phyloP scores from a whole-genome alignment of 2,329 filamentous ascomycete genomes.

The Chaetomium globosum region DNA sequence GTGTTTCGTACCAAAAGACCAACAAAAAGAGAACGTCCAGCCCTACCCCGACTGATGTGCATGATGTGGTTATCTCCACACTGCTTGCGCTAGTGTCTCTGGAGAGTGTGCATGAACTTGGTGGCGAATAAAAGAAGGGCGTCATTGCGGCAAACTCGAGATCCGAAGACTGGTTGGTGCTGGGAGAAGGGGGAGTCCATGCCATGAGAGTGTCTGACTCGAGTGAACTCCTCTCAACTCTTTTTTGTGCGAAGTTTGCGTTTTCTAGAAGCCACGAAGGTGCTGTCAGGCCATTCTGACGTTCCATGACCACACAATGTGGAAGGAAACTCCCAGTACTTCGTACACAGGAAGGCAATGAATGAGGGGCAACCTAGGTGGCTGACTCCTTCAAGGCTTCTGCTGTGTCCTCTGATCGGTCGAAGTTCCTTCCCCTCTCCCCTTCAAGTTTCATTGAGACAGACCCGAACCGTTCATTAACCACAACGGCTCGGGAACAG shows the following conservation, averaged over 20 bases:
- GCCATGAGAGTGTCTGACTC: not conserved
- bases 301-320: not conserved
- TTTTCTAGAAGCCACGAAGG: constrained; percentile 7
- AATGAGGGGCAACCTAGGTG: not conserved
- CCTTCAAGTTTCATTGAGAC: not conserved
- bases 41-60: constrained; percentile 8
- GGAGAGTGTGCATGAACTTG: constrained; percentile 8
- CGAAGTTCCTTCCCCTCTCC: not conserved
- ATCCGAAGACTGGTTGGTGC: not conserved
- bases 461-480: constrained; percentile 2
- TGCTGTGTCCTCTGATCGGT: not conserved
- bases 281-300: constrained; percentile 2
- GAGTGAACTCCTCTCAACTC: not conserved
- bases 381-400: not conserved
- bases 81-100: not conserved
- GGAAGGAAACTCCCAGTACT: not conserved
- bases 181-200: not conserved
- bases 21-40: not conserved
- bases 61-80: constrained; percentile 10
- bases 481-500: constrained; percentile 8
- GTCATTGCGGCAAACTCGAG: not conserved
- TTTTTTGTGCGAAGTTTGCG: not conserved
- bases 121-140: constrained; percentile 9
- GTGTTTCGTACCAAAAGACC: not conserved
- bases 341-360: not conserved